Conservation (phyloP, 768 basidiomycete genomes). For the Lanmaoa pseudosensibilis region DNA sequence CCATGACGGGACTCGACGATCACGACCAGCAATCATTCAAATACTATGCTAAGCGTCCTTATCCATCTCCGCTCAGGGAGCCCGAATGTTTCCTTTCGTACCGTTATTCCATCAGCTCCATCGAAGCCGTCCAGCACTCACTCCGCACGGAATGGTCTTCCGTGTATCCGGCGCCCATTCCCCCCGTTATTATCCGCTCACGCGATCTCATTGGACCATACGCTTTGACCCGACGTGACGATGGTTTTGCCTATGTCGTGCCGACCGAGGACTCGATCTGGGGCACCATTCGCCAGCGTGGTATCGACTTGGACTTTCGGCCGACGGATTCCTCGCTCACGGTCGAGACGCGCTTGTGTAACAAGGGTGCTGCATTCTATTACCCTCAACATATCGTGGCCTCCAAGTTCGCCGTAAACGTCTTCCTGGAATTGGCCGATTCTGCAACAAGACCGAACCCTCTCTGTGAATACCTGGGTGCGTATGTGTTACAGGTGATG, state of each 20-base stretch:
- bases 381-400: constrained; percentile 16
- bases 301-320: constrained; percentile 10
- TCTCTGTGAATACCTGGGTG: constrained; percentile 25
- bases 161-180: constrained; percentile 23
- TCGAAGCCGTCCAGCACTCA: constrained; percentile 12
- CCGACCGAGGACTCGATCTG: constrained; percentile 17
- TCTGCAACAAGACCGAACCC: neutral
- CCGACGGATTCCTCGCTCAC: neutral
- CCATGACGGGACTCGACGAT: constrained; percentile 1
- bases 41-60: constrained; percentile 7
- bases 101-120: constrained; percentile 7
- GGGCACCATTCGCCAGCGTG: constrained; percentile 11
- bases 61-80: neutral
- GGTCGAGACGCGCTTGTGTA: neutral
- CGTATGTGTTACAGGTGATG: constrained; percentile 18
- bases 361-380: constrained; percentile 10
- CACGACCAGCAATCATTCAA: constrained; percentile 3
- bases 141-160: constrained; percentile 5
- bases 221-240: neutral
- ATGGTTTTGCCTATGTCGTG: constrained; percentile 8
- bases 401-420: constrained; percentile 26
- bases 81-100: neutral
- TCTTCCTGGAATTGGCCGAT: constrained; percentile 18
- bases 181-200: constrained; percentile 18
- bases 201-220: constrained; percentile 16